Evolutionary conservation across 2,329 filamentous ascomycete species (phyloP).

Genomic region (Sporothrix euskadiensis): DNA sequence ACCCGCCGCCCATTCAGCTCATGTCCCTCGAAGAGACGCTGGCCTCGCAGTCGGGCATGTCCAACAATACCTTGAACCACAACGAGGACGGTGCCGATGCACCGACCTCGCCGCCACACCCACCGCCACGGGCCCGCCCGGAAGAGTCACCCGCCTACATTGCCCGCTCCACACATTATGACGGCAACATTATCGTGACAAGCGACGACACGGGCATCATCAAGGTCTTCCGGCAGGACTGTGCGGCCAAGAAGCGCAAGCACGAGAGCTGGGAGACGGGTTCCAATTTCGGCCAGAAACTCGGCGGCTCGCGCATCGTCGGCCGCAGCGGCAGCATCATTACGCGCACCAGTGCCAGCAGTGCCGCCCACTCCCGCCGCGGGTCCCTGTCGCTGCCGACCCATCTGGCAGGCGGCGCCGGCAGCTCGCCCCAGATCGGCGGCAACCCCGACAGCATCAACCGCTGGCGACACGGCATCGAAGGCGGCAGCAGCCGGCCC

Average conservation of each 20-base stretch:
- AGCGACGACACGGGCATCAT: constrained; percentile 85
- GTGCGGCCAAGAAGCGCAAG: constrained; percentile 75
- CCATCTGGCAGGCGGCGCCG: not conserved
- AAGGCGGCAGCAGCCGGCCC: constrained; percentile 42
- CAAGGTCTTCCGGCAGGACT: constrained; percentile 95
- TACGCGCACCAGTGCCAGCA: constrained; percentile 54
- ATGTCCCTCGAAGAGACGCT: constrained; percentile 68
- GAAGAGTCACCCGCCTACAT: constrained; percentile 77
- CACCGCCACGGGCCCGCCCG: constrained; percentile 42
- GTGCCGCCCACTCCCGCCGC: constrained; percentile 51
- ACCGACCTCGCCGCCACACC: constrained; percentile 20
- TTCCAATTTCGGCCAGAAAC: constrained; percentile 71
- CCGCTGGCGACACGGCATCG: constrained; percentile 75
- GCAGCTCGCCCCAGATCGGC: not conserved
- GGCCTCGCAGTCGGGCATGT: constrained; percentile 37
- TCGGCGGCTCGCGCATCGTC: constrained; percentile 60
- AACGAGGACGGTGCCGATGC: constrained; percentile 17
- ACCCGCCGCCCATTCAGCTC: constrained; percentile 84
- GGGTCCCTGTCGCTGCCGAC: constrained; percentile 53
- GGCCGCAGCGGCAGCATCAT: constrained; percentile 58
- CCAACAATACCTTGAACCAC: constrained; percentile 29
- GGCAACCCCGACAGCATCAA: constrained; percentile 72
- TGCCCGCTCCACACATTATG: constrained; percentile 70
- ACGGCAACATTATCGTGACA: constrained; percentile 89
- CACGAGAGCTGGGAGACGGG: constrained; percentile 76